Percentiles rank a stretch among this genome's conserved stretches.
phyloP scores from a whole-genome alignment of 139 green algal genomes.

The Haematococcus sp. region DNA sequence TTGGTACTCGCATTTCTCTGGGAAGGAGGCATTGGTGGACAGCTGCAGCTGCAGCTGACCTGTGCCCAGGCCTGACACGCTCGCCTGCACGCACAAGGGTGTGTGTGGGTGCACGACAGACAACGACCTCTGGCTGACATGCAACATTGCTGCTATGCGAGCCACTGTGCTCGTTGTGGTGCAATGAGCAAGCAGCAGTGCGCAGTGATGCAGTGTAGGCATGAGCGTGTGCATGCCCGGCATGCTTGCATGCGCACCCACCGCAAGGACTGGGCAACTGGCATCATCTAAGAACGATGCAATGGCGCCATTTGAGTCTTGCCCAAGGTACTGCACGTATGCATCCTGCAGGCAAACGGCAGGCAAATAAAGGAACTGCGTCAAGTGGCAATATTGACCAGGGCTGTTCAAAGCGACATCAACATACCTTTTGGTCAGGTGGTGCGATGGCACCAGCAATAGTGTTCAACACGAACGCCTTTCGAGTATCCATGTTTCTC shows the following conservation, averaged over 20 bases:
- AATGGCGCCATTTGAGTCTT: conserved; percentile 50
- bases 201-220: no score
- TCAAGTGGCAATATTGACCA: not conserved
- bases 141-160: no score
- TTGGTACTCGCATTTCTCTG: conserved; percentile 51
- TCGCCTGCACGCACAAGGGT: conserved; percentile 36
- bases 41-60: conserved; percentile 51
- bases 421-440: conserved; percentile 29
- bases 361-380: not conserved
- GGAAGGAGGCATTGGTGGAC: conserved; percentile 39
- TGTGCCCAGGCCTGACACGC: conserved; percentile 42
- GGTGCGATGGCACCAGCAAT: conserved; percentile 38
- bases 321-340: conserved; percentile 42
- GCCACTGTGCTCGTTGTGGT: no score
- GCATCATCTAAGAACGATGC: conserved; percentile 55
- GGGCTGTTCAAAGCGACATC: no score
- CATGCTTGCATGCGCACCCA: not conserved
- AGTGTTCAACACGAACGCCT: conserved; percentile 41
- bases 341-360: conserved; percentile 26
- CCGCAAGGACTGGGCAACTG: conserved; percentile 11
- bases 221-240: not conserved
- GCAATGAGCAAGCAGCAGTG: not conserved
- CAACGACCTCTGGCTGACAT: no score
- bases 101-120: not conserved
- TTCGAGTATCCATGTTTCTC: conserved; percentile 26